Conservation (phyloP, 768 basidiomycete genomes). For the Podaxis sp. region DNA sequence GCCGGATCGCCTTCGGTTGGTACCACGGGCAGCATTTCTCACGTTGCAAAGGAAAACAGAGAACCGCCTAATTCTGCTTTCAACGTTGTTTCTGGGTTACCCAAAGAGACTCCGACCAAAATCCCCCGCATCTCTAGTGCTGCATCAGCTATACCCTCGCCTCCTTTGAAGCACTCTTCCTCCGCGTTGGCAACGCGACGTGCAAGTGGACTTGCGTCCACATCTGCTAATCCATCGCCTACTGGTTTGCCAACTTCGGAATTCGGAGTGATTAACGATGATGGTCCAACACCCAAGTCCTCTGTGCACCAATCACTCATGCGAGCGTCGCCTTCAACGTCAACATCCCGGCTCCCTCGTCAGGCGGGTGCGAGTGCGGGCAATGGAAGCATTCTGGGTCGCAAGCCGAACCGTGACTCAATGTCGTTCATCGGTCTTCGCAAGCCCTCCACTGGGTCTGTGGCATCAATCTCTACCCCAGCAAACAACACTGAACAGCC, state of each 20-base stretch:
- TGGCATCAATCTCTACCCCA: slow-evolving; percentile 62
- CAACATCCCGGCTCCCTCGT: slow-evolving; percentile 63
- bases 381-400: slow-evolving; percentile 42
- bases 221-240: slow-evolving; percentile 68
- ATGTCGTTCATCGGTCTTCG: slow-evolving; percentile 75
- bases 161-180: slow-evolving; percentile 57
- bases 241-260: slow-evolving; percentile 58
- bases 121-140: slow-evolving; percentile 91
- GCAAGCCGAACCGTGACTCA: slow-evolving; percentile 77
- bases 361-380: slow-evolving; percentile 49
- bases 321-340: slow-evolving; percentile 60
- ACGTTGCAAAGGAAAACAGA: slow-evolving; percentile 51
- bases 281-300: slow-evolving; percentile 45
- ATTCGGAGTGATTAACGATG: slow-evolving; percentile 72
- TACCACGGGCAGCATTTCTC: slow-evolving; percentile 46
- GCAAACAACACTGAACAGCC: slow-evolving; percentile 28
- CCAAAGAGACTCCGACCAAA: slow-evolving; percentile 89
- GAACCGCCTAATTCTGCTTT: slow-evolving; percentile 52
- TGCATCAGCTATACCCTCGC: slow-evolving; percentile 72
- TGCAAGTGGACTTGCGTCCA: slow-evolving; percentile 50
- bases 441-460: slow-evolving; percentile 81
- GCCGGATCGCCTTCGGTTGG: slow-evolving; percentile 92
- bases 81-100: slow-evolving; percentile 50
- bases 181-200: slow-evolving; percentile 55
- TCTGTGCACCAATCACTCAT: slow-evolving; percentile 50